phyloP scores from a whole-genome alignment of 2,329 filamentous ascomycete species.

The Sordariomycetes sp. region DNA sequence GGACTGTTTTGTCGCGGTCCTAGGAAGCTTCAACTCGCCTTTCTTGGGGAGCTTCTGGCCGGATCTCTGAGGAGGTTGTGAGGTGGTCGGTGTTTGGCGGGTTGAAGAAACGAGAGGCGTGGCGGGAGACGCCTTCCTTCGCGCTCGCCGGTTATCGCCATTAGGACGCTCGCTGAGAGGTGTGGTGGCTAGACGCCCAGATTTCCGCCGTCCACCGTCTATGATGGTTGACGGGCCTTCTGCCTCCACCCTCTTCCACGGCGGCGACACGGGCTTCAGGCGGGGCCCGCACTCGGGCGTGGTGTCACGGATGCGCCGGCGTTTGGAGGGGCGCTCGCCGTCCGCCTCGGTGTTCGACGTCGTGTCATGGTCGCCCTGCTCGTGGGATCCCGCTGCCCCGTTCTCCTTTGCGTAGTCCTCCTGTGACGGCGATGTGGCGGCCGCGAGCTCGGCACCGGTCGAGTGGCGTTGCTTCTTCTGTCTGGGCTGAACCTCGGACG shows the following conservation, averaged over 20 bases:
- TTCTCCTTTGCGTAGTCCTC: not conserved
- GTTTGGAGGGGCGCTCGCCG: conserved; percentile 48
- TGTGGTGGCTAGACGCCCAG: conserved; percentile 50
- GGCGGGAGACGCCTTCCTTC: conserved; percentile 26
- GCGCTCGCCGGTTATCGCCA: conserved; percentile 39
- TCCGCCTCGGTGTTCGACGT: conserved; percentile 14
- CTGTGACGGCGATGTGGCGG: not conserved
- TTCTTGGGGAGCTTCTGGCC: conserved; percentile 5
- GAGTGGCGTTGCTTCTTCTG: conserved; percentile 5
- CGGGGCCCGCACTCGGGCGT: conserved; percentile 26
- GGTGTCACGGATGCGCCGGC: conserved; percentile 46
- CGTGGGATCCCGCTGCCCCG: conserved; percentile 10
- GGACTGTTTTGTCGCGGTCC: not conserved
- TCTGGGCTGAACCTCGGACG: conserved; percentile 8
- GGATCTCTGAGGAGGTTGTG: conserved; percentile 10
- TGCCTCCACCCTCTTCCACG: conserved; percentile 80
- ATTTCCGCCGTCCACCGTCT: conserved; percentile 59
- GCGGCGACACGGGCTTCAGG: conserved; percentile 60
- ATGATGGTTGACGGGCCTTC: conserved; percentile 83
- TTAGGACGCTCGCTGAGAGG: conserved; percentile 40
- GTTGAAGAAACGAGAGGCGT: conserved; percentile 13
- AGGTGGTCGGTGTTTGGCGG: not conserved
- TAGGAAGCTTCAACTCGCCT: not conserved
- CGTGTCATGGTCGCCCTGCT: conserved; percentile 10
- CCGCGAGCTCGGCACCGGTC: conserved; percentile 7